Evolutionary conservation across 108 stramenopile species (phyloP).

Genomic region (Stephanodiscus triporus): DNA sequence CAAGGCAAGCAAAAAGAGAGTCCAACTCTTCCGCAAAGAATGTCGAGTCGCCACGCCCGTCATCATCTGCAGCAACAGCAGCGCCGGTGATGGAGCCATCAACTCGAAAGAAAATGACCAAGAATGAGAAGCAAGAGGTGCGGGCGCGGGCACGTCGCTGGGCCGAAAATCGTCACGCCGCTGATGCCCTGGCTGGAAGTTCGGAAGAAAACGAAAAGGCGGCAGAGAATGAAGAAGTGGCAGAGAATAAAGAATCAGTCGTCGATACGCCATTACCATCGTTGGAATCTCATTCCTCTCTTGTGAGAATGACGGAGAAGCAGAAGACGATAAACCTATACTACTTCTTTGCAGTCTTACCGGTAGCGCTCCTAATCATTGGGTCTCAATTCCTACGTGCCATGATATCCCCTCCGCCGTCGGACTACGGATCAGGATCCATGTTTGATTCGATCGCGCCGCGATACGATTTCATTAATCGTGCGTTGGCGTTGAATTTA

Average conservation of each 20-base stretch:
- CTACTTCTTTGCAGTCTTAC: conserved; percentile 16
- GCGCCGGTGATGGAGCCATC: neutral
- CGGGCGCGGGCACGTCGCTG: neutral
- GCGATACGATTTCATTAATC: conserved; percentile 85
- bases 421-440: conserved; percentile 66
- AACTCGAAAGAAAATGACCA: neutral
- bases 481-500: conserved; percentile 80
- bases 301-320: neutral
- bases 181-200: neutral
- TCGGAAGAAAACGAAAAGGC: neutral
- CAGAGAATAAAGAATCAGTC: neutral
- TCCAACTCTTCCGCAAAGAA: neutral
- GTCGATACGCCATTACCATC: neutral
- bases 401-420: conserved; percentile 46
- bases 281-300: neutral
- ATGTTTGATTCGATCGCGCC: conserved; percentile 93
- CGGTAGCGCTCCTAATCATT: conserved; percentile 25
- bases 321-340: too few species aligned
- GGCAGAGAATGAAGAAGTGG: neutral
- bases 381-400: conserved; percentile 35
- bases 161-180: neutral
- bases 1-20: neutral
- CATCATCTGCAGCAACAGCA: neutral
- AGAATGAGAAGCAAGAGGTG: neutral
- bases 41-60: neutral